Evolutionary conservation across 2,329 filamentous ascomycete species (phyloP), one percentile per base, ranked within the genome.

Genomic region (Curvularia hawaiiensis): DNA sequence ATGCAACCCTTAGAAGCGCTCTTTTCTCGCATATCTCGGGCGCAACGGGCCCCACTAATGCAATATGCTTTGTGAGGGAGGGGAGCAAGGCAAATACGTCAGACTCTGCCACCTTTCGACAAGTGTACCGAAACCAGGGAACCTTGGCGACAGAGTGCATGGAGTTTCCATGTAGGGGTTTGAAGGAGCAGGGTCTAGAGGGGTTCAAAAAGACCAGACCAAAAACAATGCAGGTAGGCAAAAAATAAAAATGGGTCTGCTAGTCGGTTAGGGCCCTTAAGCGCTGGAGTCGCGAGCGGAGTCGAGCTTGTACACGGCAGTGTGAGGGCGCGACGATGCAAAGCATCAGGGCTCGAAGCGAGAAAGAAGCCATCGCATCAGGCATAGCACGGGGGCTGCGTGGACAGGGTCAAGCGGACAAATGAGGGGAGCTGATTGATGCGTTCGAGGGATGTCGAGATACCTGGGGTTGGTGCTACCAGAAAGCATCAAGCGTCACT

Each of bases 251-350:
- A 52, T 62, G 66, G 65, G 72, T 57, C 67, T 58, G 52, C 59
- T 58, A 66, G 62, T 61, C 64, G 62, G 63, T 62, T 60, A 58
- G 66, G 62, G 60, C 62, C 61, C 61, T 59, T 60, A 60, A 65
- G 67, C 70, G 73, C 73, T 71, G 66, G 69, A 74, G 69, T 73
- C 70, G 73, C 71, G 61, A 72, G 64, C 73, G 72, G 73, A 72
- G 69, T 62, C 64, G 58, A 65, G 59, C 54, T 68, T 68, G 69
- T 67, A 71, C 66, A 74, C 69, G 72, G 71, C 69, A 73, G 71
- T 64, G 69, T 70, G 73, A 72, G 60, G 66, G 65, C 56, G 61
- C 61, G 59, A 58, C 51, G 57, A 67, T 66, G 69, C 68, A 70
- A 67, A 69, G 68, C 68, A 72, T 71, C 64, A 69, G 70, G 66